Base-by-base conservation (phyloP, 176 grass and related monocot species). In the Themeda triandra region DNA sequence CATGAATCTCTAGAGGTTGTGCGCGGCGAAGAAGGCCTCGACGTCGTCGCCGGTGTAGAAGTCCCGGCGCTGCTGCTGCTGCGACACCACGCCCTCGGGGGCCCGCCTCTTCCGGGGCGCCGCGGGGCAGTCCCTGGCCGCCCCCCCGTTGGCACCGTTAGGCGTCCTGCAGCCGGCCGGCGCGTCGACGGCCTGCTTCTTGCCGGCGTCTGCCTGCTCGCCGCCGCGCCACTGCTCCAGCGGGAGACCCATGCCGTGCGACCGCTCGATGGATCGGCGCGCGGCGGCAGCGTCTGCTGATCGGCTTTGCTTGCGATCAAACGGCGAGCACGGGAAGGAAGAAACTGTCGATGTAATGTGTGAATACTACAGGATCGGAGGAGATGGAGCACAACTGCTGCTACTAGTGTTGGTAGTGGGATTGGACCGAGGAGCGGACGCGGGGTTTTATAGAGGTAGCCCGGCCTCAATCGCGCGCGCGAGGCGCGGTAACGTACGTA, bases 1-100 rank as follows among this genome's bases (percentile, higher is more conserved):
- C n/a, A n/a, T n/a, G n/a, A n/a, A n/a, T n/a, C n/a, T 10, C 83
- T 91, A 91, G 77, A 91, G 77, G 86, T 91, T 91, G 89, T 91
- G 42, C 0, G 86, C 71, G 5, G 82, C 82, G 85, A 91, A 91
- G 82, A 91, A 91, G 42, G 77, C 89, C 27, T 91, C 89, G 71
- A 91, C 53, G 71, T 91, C 89, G 21, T 56, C 60, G 41, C 89
- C 86, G 86, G 15, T 24, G 89, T 91, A 88, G 86, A 30, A 91
- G 14, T 85, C 86, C 77, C 56, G 59, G 54, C 71, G 76, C 81
- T 42, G 85, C 63, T 42, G 85, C 63, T 49, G 76, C 80, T 49
- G 84, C 37, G 82, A 2, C 33, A 76, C 13, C 0, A 9, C 39
- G 4, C 79, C 32, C 13, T 69, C 36, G 19, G 81, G n/a, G 3